A percentile compares a stretch with the other conserved stretches of the same genome.
These are phyloP conservation scores for Aureobasidium sp. DNA, from an alignment of 2,329 filamentous ascomycete species.

Conservation along the genomic window DNA sequence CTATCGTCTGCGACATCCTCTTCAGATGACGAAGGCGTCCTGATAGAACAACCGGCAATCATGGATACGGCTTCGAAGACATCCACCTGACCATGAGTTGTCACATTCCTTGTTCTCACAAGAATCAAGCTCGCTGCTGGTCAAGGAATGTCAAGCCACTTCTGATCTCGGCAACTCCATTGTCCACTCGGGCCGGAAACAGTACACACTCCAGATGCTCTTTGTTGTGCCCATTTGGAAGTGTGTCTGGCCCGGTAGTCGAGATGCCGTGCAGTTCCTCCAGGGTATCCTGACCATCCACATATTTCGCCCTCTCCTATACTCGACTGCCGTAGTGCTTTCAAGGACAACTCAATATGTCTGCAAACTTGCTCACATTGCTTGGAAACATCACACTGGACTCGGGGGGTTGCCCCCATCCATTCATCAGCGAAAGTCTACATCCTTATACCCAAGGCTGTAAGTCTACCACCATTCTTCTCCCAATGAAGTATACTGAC, in stretches of 20 bases:
- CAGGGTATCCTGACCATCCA: background rate
- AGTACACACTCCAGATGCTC: background rate
- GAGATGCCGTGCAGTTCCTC: background rate
- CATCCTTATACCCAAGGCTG: conserved; percentile 31
- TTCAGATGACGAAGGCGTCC: no score
- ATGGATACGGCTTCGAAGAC: no score
- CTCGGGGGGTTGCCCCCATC: conserved; percentile 29
- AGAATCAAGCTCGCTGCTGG: background rate
- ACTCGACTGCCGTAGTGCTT: background rate
- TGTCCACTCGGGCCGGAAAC: background rate
- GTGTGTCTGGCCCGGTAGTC: no score
- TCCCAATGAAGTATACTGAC: background rate
- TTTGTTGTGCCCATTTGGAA: background rate
- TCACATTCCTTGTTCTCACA: background rate
- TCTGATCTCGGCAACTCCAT: background rate
- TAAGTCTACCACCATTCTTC: conserved; percentile 19
- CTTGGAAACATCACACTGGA: conserved; percentile 27
- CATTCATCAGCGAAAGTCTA: conserved; percentile 30
- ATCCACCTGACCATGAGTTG: no score
- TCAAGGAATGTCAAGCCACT: background rate
- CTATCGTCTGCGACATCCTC: no score
- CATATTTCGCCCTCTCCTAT: background rate
- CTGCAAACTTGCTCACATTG: conserved; percentile 8
- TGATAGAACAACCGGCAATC: no score
- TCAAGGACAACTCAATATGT: background rate